These are phyloP conservation scores for Drechmeria coniospora DNA, from an alignment of 2,329 filamentous ascomycete species.

Conservation along the genomic window DNA sequence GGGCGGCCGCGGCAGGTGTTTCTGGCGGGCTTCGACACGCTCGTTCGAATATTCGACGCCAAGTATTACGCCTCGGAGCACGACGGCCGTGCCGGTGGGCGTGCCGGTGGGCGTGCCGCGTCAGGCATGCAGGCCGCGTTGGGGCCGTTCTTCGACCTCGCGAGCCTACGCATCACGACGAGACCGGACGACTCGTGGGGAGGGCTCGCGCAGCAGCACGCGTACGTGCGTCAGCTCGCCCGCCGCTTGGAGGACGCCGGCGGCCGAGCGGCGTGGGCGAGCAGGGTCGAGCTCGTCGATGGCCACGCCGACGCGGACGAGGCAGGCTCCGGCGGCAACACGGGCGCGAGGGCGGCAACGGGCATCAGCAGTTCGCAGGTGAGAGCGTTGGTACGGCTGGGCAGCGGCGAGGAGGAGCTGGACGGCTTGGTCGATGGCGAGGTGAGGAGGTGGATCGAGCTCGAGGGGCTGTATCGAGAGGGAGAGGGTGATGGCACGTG, in stretches of 20 bases:
- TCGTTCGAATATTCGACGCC: conserved; percentile 55
- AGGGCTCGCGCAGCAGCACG: conserved; percentile 20
- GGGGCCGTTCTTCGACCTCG: conserved; percentile 45
- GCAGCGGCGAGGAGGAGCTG: conserved; percentile 26
- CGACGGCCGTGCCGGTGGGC: background rate
- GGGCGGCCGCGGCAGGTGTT: conserved; percentile 44
- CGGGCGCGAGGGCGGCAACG: too few species aligned
- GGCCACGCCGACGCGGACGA: conserved; percentile 21
- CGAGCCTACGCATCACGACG: conserved; percentile 48
- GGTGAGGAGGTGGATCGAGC: conserved; percentile 42
- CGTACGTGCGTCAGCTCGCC: conserved; percentile 39
- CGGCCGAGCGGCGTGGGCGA: too few species aligned
- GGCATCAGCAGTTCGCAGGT: conserved; percentile 47
- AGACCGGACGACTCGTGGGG: conserved; percentile 48
- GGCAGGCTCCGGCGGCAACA: too few species aligned
- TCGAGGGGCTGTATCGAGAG: conserved; percentile 37
- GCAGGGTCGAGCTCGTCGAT: conserved; percentile 43
- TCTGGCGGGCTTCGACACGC: conserved; percentile 61
- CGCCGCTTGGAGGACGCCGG: too few species aligned
- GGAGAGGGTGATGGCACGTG: too few species aligned
- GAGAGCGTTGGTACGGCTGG: conserved; percentile 34
- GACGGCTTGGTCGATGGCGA: conserved; percentile 36
- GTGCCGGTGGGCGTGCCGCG: background rate
- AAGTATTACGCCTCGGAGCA: conserved; percentile 44
- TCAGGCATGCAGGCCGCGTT: conserved; percentile 35